Evolutionary conservation across 2,329 filamentous ascomycete genomes (phyloP), one percentile per base, ranked within the genome.

Genomic region (Colletotrichum liriopes): DNA sequence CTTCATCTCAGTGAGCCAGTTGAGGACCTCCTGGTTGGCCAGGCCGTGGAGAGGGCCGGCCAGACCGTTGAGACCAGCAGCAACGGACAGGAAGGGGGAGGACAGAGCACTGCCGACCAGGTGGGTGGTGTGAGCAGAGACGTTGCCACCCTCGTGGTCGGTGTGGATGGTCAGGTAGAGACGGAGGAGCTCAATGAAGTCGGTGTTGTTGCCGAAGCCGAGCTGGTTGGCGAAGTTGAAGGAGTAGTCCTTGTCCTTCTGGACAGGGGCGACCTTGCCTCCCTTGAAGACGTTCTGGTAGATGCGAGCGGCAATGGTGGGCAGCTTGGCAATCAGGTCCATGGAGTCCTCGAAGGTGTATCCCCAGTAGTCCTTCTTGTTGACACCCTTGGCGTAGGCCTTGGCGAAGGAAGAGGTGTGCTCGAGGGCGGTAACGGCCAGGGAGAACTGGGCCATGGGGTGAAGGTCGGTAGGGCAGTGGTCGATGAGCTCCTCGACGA

Each of bases 261-360:
- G 93, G 84, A 98, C 91, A 67, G 95, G 84, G 73, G 94, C 94
- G 78, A 99, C 96, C 93, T 98, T 98, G 88, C 96, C 96, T 82
- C 97, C 96, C 92, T 98, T 98, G 94, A 97, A 99, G 84, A 98
- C 93, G 86, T 99, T 99, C 89, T 97, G 96, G 93, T 99, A 99
- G 91, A 99, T 99, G 88, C 95, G 94, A 76, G 96, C 89, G 76
- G 96, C 96, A 81, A 99, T 98, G 84, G 94, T 98, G 83, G 96
- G 96, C 79, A 99, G 94, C 93, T 98, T 98, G 82, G 96, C 96
- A 84, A 99, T 99, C 84, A 99, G 90, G 87, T 99, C 96, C 96
- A 99, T 98, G 75, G 95, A 96, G 88, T 99, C 96, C 91, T 99
- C 96, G 81, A 97, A 99, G 79, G 95, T 98, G 91, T 98, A 95